These are phyloP conservation scores for Jaminaea rosea DNA, from an alignment of 1,284 basidiomycete genomes.

Conservation along the genomic window DNA sequence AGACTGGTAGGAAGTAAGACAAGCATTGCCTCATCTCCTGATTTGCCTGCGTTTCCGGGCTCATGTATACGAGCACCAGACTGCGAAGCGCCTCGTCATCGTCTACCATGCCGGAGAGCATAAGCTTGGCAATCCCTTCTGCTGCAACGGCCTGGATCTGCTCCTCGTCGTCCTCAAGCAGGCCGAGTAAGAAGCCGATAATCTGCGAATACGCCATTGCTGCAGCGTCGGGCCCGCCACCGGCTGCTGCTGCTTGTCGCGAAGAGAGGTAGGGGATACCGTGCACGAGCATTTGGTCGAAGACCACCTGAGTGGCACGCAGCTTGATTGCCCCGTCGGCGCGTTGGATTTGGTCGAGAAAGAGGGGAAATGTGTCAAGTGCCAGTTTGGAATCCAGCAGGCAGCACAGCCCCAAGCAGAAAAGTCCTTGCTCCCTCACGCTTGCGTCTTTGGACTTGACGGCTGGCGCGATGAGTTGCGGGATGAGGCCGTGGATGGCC, in stretches of 20 bases:
- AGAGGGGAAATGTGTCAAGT: slow-evolving; percentile 77
- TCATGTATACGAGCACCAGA: slow-evolving; percentile 75
- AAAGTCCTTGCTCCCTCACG: slow-evolving; percentile 75
- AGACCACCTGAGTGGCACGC: slow-evolving; percentile 74
- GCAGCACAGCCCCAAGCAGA: slow-evolving; percentile 78
- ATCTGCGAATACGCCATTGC: slow-evolving; percentile 34
- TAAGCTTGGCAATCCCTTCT: slow-evolving; percentile 78
- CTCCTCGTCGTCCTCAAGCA: slow-evolving; percentile 63
- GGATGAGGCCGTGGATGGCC: slow-evolving; percentile 77
- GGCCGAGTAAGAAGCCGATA: slow-evolving; percentile 31
- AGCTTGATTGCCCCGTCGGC: slow-evolving; percentile 69
- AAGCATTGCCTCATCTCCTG: slow-evolving; percentile 83
- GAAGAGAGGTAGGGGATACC: slow-evolving; percentile 64
- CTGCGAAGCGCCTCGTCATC: slow-evolving; percentile 57
- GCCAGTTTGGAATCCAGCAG: slow-evolving; percentile 87
- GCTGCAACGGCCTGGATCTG: slow-evolving; percentile 69
- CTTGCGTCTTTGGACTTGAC: slow-evolving; percentile 75
- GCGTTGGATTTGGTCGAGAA: slow-evolving; percentile 71
- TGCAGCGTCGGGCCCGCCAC: slow-evolving; percentile 19
- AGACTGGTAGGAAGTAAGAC: slow-evolving; percentile 91
- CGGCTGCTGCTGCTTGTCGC: slow-evolving; percentile 37
- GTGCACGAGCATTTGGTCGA: slow-evolving; percentile 84
- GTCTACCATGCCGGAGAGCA: slow-evolving; percentile 61
- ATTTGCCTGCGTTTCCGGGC: slow-evolving; percentile 74
- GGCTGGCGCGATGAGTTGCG: slow-evolving; percentile 81